A percentile compares a stretch with the other conserved stretches of the same genome.
Conservation (phyloP, 345 rosid species). For the Citrus inodora region DNA sequence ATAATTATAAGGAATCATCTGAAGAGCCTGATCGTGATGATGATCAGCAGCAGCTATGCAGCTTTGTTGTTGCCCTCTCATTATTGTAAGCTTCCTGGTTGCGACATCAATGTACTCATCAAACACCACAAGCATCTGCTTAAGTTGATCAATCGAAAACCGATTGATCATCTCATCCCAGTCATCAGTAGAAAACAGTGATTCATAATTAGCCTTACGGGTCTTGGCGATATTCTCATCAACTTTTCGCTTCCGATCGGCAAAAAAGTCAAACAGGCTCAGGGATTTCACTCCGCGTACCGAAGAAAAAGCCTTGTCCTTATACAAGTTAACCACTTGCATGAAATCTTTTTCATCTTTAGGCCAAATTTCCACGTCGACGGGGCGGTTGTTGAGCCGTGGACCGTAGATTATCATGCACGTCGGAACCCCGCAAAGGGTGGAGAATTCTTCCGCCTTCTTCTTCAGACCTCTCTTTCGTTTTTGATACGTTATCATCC, state of each 20-base stretch:
- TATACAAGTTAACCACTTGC: slow-evolving; percentile 28
- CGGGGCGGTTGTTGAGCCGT: background rate
- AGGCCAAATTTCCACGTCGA: slow-evolving; percentile 30
- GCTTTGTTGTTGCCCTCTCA: background rate
- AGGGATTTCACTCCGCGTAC: slow-evolving; percentile 16
- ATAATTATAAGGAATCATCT: background rate
- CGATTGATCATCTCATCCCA: background rate
- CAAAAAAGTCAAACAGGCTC: slow-evolving; percentile 11
- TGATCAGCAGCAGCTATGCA: background rate
- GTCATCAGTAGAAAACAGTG: background rate
- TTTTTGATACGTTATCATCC: slow-evolving; percentile 32
- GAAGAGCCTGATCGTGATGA: background rate
- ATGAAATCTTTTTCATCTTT: slow-evolving; percentile 16
- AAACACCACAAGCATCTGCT: background rate
- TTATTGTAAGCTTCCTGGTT: background rate
- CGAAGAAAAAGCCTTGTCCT: slow-evolving; percentile 12
- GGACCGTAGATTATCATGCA: slow-evolving; percentile 40
- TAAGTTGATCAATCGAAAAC: background rate
- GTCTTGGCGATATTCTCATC: background rate
- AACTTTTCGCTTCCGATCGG: background rate
- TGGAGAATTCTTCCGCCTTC: slow-evolving; percentile 24
- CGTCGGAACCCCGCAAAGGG: slow-evolving; percentile 30
- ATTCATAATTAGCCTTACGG: slow-evolving; percentile 7
- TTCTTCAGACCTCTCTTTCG: slow-evolving; percentile 32
- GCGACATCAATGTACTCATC: slow-evolving; percentile 1